Evolutionary conservation across 1,284 basidiomycete genomes (phyloP).

Genomic region (Bondarzewia mesenterica): DNA sequence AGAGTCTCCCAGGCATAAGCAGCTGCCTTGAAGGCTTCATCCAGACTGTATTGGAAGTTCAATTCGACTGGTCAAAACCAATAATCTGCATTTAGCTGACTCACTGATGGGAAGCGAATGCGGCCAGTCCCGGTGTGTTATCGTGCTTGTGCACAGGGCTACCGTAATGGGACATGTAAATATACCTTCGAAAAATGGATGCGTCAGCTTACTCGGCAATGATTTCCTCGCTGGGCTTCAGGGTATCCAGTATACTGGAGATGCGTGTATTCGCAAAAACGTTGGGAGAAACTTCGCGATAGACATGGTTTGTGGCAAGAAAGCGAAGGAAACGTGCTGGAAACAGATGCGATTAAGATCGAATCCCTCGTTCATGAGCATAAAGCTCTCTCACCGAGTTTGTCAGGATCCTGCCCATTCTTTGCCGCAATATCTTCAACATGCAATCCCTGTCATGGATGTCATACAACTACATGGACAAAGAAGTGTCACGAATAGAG

Average conservation of each 20-base stretch:
- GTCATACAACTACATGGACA: not conserved
- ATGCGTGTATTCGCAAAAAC: conserved; percentile 23
- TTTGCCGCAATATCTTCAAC: conserved; percentile 19
- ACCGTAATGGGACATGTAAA: too few species aligned
- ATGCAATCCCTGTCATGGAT: conserved; percentile 17
- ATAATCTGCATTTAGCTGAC: not conserved
- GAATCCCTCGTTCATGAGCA: not conserved
- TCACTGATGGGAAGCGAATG: not conserved
- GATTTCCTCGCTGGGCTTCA: conserved; percentile 14
- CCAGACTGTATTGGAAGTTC: conserved; percentile 16
- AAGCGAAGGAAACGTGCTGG: conserved; percentile 16
- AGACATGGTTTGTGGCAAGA: conserved; percentile 23
- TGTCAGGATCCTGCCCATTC: conserved; percentile 13
- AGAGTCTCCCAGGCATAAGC: conserved; percentile 17
- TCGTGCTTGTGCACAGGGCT: not conserved
- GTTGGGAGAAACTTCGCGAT: conserved; percentile 20
- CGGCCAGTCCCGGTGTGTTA: not conserved
- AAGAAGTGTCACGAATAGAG: not conserved
- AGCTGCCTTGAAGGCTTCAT: conserved; percentile 21
- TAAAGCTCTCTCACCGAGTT: conserved; percentile 16
- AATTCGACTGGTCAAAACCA: not conserved
- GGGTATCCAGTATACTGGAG: conserved; percentile 20
- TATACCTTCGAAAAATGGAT: not conserved
- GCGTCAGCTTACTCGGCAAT: not conserved
- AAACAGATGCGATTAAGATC: not conserved